phyloP scores from a whole-genome alignment of 805 yeast species.

The Candida glaebosa region DNA sequence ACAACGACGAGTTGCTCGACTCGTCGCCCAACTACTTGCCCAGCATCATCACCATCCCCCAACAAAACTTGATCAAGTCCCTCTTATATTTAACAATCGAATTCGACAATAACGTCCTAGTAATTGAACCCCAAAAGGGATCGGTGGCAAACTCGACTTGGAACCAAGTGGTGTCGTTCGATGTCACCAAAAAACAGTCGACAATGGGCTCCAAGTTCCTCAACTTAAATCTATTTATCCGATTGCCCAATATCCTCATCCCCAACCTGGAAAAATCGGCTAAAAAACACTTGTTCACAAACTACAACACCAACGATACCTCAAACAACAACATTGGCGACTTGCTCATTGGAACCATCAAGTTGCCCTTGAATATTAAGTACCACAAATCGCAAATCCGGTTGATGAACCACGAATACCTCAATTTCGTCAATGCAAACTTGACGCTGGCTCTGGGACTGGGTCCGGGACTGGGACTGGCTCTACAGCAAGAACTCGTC shows the following conservation, averaged over 20 bases:
- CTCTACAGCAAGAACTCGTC: slow-evolving; percentile 26
- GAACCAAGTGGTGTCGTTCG: slow-evolving; percentile 88
- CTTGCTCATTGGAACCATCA: slow-evolving; percentile 70
- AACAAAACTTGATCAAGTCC: slow-evolving; percentile 53
- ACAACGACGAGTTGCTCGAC: slow-evolving; percentile 11
- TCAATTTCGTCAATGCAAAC: slow-evolving; percentile 36
- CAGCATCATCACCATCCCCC: slow-evolving; percentile 52
- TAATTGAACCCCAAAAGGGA: slow-evolving; percentile 84
- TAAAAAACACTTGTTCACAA: slow-evolving; percentile 29
- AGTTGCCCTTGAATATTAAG: slow-evolving; percentile 55
- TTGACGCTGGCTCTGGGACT: too few relatives aligned
- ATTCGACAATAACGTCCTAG: slow-evolving; percentile 89
- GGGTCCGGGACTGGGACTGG: too few relatives aligned
- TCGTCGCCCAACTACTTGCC: slow-evolving; percentile 44
- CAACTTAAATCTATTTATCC: slow-evolving; percentile 72
- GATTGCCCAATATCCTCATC: slow-evolving; percentile 65
- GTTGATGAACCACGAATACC: slow-evolving; percentile 57
- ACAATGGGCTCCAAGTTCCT: slow-evolving; percentile 47
- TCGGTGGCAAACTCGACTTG: slow-evolving; percentile 75
- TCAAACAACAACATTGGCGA: slow-evolving; percentile 51
- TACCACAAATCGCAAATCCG: slow-evolving; percentile 50
- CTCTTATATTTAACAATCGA: slow-evolving; percentile 85
- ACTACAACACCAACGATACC: slow-evolving; percentile 11
- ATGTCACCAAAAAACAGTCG: slow-evolving; percentile 48
- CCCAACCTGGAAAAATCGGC: slow-evolving; percentile 35